These are phyloP conservation scores for Wallacemonas rigidus DNA, from an alignment of 208 protist genomes.

Conservation along the genomic window DNA sequence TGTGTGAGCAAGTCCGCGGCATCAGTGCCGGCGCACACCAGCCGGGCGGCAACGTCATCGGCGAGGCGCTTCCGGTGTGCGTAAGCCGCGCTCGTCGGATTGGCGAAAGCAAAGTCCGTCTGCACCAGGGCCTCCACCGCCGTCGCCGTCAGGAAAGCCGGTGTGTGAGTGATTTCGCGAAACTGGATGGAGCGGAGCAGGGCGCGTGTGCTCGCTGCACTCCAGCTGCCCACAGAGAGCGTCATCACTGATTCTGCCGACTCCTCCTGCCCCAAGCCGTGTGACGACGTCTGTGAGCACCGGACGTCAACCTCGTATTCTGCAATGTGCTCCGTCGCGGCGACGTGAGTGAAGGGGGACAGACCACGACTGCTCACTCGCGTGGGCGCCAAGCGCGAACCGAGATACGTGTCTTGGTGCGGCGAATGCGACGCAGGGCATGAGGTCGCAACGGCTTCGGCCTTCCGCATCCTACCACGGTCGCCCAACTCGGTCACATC, in stretches of 20 bases:
- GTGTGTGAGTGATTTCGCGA: neutral
- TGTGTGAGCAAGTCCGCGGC: neutral
- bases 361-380: too few species aligned
- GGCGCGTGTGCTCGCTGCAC: neutral
- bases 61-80: neutral
- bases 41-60: neutral
- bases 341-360: too few species aligned
- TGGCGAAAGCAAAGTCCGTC: neutral
- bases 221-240: slow-evolving; percentile 9
- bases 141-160: neutral
- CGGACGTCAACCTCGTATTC: neutral
- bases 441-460: too few species aligned
- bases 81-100: neutral
- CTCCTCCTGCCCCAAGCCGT: neutral
- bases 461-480: too few species aligned
- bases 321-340: neutral
- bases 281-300: neutral
- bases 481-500: too few species aligned
- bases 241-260: neutral
- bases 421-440: too few species aligned
- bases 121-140: neutral
- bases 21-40: neutral
- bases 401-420: too few species aligned
- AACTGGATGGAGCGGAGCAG: slow-evolving; percentile 17
- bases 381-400: too few species aligned